Evolutionary conservation across 2,329 filamentous ascomycete species (phyloP).

Genomic region (Simplicillium aogashimaense): DNA sequence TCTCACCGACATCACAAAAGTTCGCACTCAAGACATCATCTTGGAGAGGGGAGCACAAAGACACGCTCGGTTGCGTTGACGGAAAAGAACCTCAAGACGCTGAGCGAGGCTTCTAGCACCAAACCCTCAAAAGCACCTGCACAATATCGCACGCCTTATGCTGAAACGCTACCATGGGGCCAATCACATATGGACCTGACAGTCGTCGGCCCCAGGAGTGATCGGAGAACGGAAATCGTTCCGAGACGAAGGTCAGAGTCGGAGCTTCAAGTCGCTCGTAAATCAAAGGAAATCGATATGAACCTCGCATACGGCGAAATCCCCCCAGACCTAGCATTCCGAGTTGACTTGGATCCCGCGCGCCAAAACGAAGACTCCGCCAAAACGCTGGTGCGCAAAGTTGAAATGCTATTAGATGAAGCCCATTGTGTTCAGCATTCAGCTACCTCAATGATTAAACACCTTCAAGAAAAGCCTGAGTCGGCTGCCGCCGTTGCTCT

Average conservation of each 20-base stretch:
- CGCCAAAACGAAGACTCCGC: constrained; percentile 41
- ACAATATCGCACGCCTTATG: constrained; percentile 29
- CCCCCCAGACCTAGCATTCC: constrained; percentile 53
- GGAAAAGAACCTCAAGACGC: constrained; percentile 39
- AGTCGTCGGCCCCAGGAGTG: constrained; percentile 17
- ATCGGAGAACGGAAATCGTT: constrained; percentile 17
- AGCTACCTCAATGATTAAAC: constrained; percentile 71
- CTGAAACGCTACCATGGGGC: constrained; percentile 26
- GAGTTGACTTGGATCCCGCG: constrained; percentile 35
- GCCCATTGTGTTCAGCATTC: constrained; percentile 82
- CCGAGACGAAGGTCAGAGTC: constrained; percentile 29
- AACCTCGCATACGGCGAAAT: constrained; percentile 83
- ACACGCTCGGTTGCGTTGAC: constrained; percentile 31
- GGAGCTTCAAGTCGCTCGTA: constrained; percentile 16
- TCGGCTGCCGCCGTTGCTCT: constrained; percentile 89
- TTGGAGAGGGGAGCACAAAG: constrained; percentile 14
- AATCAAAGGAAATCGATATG: constrained; percentile 64
- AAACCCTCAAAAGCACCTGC: constrained; percentile 32
- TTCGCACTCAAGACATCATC: constrained; percentile 24
- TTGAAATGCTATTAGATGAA: constrained; percentile 74
- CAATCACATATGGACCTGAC: constrained; percentile 22
- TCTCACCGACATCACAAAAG: constrained; percentile 9
- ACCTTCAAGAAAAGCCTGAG: constrained; percentile 63
- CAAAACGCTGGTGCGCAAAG: constrained; percentile 55
- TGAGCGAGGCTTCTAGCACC: constrained; percentile 41